Evolutionary conservation across 2,329 filamentous ascomycete species (phyloP).

Genomic region (Sporothrix variecibatus): DNA sequence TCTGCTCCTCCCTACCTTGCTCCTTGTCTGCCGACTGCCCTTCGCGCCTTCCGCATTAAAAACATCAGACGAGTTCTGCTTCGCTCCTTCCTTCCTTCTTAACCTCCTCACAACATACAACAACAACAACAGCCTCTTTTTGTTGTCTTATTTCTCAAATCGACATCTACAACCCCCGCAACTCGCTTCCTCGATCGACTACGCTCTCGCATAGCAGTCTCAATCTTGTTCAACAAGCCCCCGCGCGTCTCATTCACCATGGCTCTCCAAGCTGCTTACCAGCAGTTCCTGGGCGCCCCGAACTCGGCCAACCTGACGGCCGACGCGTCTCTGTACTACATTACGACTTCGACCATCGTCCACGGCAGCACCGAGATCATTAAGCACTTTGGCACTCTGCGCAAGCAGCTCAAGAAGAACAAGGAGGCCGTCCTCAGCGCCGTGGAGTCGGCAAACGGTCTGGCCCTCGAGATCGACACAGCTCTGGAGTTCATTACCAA

Average conservation of each 20-base stretch:
- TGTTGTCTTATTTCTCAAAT: not conserved
- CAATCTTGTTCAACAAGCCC: not conserved
- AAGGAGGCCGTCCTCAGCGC: constrained; percentile 73
- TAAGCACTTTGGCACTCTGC: constrained; percentile 74
- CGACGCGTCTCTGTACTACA: constrained; percentile 77
- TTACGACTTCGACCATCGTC: constrained; percentile 80
- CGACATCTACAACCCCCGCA: not conserved
- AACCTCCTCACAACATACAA: not conserved
- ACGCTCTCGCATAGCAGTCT: not conserved
- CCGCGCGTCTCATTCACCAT: constrained; percentile 37
- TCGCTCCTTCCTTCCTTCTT: constrained; percentile 9
- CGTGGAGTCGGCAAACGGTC: constrained; percentile 68
- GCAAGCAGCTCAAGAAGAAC: constrained; percentile 78
- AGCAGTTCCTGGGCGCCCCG: constrained; percentile 70
- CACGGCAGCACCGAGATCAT: constrained; percentile 72
- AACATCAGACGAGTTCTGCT: not conserved
- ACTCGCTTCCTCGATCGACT: not conserved
- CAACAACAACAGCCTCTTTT: not conserved
- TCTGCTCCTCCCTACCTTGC: not conserved
- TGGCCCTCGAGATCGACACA: constrained; percentile 80
- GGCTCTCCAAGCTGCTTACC: constrained; percentile 61
- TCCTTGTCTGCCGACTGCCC: not conserved
- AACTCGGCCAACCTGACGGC: constrained; percentile 63
- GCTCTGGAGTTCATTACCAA: constrained; percentile 77
- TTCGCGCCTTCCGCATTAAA: not conserved